These are phyloP conservation scores for Pythium plurisporium DNA, from an alignment of 352 stramenopile species.

Conservation along the genomic window DNA sequence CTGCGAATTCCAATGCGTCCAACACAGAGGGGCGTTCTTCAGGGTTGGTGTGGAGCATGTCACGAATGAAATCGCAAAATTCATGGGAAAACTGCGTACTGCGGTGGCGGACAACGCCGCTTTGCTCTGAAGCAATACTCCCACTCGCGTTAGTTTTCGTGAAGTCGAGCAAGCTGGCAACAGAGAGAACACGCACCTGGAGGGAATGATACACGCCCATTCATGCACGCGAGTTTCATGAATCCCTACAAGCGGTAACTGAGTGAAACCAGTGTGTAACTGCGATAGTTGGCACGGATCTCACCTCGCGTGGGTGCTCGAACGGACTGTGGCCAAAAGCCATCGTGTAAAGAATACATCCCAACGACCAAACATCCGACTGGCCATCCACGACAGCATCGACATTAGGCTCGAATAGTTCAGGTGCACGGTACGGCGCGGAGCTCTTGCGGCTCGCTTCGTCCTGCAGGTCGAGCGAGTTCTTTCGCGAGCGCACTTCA, in stretches of 20 bases:
- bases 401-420: constrained; percentile 76
- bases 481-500: constrained; percentile 59
- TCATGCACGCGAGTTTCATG: constrained; percentile 80
- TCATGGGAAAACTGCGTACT: constrained; percentile 66
- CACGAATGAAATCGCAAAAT: constrained; percentile 85
- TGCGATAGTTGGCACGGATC: background rate
- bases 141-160: too few relatives aligned
- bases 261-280: background rate
- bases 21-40: constrained; percentile 74
- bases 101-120: constrained; percentile 52
- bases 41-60: constrained; percentile 83
- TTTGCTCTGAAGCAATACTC: constrained; percentile 62
- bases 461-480: constrained; percentile 75
- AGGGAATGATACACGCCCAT: constrained; percentile 71
- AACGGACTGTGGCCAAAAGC: constrained; percentile 80
- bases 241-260: constrained; percentile 40
- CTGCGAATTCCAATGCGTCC: constrained; percentile 78
- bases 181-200: constrained; percentile 28
- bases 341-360: constrained; percentile 85
- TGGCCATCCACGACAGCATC: constrained; percentile 68
- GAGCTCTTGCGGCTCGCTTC: constrained; percentile 81
- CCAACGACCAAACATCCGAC: constrained; percentile 82
- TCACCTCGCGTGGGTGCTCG: constrained; percentile 69
- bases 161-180: background rate
- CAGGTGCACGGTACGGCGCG: constrained; percentile 74